Evolutionary conservation across 2,329 filamentous ascomycete genomes (phyloP), one percentile per base, ranked within the genome.

Genomic region (Incumbomyces lentus): DNA sequence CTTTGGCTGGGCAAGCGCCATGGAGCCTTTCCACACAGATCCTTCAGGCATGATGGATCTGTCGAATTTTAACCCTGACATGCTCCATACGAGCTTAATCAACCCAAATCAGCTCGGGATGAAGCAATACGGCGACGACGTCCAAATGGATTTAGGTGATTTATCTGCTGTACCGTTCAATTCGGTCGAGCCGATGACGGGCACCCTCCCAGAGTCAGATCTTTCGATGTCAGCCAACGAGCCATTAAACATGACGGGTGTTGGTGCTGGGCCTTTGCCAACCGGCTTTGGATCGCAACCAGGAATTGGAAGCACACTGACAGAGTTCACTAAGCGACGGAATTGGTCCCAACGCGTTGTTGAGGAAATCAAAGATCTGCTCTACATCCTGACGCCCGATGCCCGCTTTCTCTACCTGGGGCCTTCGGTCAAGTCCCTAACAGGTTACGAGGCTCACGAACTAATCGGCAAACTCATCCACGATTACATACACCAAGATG

Each of bases 341-440:
- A 81, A 92, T 61, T 95, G 90, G 90, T 84, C 86, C 13, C 85
- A 89, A 62, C 83, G 86, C 54, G 82, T 95, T 11, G 78, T 95
- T 18, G 86, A 93, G 64, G 89, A 95, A 70, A 72, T 96, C 56
- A 85, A 83, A 60, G 90, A 95, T 64, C 79, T 95, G 56, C 68
- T 95, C 46, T 82, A 94, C 61, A 88, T 96, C 49, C 76, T 96
- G 43, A 88, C 87, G 39, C 78, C 86, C 18, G 82, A 92, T 58
- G 87, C 88, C 32, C 79, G 84, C 53, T 82, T 96, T 57, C 76
- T 85, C 49, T 94, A 92, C 61, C 79, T 84, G n/a, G 94, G 88
- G 31, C 84, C 86, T 1, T 92, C 84, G 48, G 78, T 84, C 56
- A 78, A 80, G 52, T 60, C 68, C 3, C 72, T 95, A 33, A 90